phyloP scores from a whole-genome alignment of 768 basidiomycete species.

The Naematelia encephala region DNA sequence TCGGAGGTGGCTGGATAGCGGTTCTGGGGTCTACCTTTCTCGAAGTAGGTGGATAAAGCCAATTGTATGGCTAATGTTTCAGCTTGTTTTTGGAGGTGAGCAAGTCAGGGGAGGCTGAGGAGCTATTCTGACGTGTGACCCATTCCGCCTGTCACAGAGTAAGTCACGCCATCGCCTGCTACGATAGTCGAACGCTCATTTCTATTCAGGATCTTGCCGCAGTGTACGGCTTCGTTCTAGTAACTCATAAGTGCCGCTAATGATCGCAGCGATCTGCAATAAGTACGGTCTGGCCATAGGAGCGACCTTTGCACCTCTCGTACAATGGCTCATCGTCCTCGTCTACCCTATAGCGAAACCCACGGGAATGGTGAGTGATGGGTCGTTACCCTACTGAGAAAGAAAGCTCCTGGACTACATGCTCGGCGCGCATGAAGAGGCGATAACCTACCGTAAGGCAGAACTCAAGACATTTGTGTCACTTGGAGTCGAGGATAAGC shows the following conservation, averaged over 20 bases:
- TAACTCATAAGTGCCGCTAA: background rate
- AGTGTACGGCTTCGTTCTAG: slow-evolving; percentile 31
- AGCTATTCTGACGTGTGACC: background rate
- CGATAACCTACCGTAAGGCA: slow-evolving; percentile 44
- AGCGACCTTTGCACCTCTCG: slow-evolving; percentile 37
- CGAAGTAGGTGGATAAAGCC: slow-evolving; percentile 26
- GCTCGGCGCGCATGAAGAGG: slow-evolving; percentile 36
- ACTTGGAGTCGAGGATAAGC: slow-evolving; percentile 41
- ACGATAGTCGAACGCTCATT: background rate
- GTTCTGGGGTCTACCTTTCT: slow-evolving; percentile 39
- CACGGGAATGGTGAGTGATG: slow-evolving; percentile 34
- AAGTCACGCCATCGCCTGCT: background rate
- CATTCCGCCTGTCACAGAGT: slow-evolving; percentile 16
- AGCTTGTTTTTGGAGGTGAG: slow-evolving; percentile 39
- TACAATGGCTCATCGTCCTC: slow-evolving; percentile 29
- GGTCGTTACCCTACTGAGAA: background rate
- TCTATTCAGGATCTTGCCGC: slow-evolving; percentile 37
- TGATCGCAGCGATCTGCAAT: slow-evolving; percentile 37
- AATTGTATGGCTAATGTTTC: background rate
- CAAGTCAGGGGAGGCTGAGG: background rate
- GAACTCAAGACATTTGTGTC: slow-evolving; percentile 47
- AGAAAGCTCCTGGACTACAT: slow-evolving; percentile 35
- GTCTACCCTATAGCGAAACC: slow-evolving; percentile 45
- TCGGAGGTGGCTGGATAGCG: slow-evolving; percentile 44
- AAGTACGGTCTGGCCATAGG: slow-evolving; percentile 45